Conservation (phyloP, 1,284 basidiomycete species). For the Naganishia sp. region DNA sequence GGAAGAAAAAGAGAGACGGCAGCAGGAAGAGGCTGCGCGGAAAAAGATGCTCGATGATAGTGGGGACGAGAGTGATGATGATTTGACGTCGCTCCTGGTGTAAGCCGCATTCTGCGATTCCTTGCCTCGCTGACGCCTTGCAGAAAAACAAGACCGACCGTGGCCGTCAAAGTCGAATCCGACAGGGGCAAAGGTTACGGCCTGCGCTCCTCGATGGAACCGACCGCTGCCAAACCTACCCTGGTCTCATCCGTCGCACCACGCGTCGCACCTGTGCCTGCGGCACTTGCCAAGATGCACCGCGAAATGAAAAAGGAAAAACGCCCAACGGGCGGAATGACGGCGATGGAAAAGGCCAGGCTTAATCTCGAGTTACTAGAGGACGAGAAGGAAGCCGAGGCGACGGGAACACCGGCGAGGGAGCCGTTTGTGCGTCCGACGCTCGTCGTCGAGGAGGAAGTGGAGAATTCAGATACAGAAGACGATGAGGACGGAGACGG, state of each 20-base stretch:
- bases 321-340: slow-evolving; percentile 4
- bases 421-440: background rate
- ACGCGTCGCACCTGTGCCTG: slow-evolving; percentile 4
- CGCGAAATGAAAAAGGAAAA: slow-evolving; percentile 25
- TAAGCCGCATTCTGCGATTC: background rate
- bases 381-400: slow-evolving; percentile 10
- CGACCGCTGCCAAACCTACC: background rate
- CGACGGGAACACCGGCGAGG: background rate
- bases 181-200: slow-evolving; percentile 2
- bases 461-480: background rate
- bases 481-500: background rate
- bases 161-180: slow-evolving; percentile 7
- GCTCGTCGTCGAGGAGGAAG: background rate
- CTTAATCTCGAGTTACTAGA: background rate
- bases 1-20: slow-evolving; percentile 11
- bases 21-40: slow-evolving; percentile 15
- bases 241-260: background rate
- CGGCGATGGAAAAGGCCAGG: slow-evolving; percentile 1
- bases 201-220: slow-evolving; percentile 6
- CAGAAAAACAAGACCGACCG: slow-evolving; percentile 4
- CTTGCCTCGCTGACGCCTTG: background rate
- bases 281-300: slow-evolving; percentile 3
- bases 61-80: slow-evolving; percentile 11
- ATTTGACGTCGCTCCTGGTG: slow-evolving; percentile 13
- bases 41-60: slow-evolving; percentile 13